Conservation (phyloP, 2,329 filamentous ascomycete genomes). For the Neocatenulostroma microsporum region DNA sequence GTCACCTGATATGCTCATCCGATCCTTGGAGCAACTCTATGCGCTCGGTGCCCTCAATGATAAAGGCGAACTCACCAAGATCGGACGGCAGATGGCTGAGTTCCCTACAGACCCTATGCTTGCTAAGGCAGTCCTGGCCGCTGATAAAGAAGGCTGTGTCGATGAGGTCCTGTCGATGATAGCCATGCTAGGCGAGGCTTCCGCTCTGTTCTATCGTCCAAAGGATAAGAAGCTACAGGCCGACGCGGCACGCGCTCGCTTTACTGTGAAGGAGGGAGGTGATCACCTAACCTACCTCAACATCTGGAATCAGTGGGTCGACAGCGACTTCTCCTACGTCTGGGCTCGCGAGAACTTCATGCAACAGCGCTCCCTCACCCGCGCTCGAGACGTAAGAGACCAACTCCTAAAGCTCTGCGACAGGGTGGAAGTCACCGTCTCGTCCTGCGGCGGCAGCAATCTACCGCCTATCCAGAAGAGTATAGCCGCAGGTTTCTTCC, state of each 20-base stretch:
- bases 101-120: conserved; percentile 91
- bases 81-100: conserved; percentile 90
- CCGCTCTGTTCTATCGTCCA: conserved; percentile 83
- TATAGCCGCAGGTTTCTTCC: conserved; percentile 87
- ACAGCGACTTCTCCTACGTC: conserved; percentile 77
- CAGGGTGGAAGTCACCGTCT: conserved; percentile 70
- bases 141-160: conserved; percentile 84
- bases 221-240: conserved; percentile 98
- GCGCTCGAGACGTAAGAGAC: conserved; percentile 84
- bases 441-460: conserved; percentile 63
- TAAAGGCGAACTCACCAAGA: conserved; percentile 77
- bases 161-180: conserved; percentile 89
- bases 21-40: conserved; percentile 83
- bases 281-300: conserved; percentile 85
- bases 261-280: conserved; percentile 83
- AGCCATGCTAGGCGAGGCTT: conserved; percentile 86
- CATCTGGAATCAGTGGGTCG: conserved; percentile 92
- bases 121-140: conserved; percentile 78
- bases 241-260: conserved; percentile 79
- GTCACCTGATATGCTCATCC: conserved; percentile 79
- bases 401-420: conserved; percentile 90
- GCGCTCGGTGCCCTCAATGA: conserved; percentile 84
- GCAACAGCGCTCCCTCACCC: conserved; percentile 79
- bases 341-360: conserved; percentile 93
- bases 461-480: conserved; percentile 75